Evolutionary conservation across 352 stramenopile species (phyloP).

Genomic region (Pythium phragmiticola): DNA sequence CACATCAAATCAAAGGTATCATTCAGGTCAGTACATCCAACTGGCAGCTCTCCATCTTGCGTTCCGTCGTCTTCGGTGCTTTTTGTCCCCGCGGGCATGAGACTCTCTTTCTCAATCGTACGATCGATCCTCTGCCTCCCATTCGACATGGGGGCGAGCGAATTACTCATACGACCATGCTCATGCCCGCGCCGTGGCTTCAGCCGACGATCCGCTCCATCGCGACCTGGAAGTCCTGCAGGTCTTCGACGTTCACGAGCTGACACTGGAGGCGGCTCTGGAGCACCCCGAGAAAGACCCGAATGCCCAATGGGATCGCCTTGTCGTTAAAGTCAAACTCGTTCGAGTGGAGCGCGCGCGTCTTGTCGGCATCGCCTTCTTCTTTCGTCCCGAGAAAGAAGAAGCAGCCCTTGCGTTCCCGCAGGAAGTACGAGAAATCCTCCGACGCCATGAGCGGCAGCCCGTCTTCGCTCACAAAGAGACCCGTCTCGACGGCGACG

Average conservation of each 20-base stretch:
- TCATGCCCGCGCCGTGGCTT: conserved; percentile 22
- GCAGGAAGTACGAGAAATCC: conserved; percentile 92
- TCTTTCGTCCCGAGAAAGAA: conserved; percentile 86
- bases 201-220: conserved; percentile 67
- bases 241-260: conserved; percentile 63
- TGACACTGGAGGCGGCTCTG: conserved; percentile 65
- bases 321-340: conserved; percentile 88
- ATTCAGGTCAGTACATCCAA: background rate
- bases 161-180: conserved; percentile 19
- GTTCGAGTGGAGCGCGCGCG: conserved; percentile 72
- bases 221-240: conserved; percentile 74
- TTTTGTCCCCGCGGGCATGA: conserved; percentile 22
- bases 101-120: background rate
- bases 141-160: background rate
- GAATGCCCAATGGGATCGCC: conserved; percentile 76
- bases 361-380: conserved; percentile 48
- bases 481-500: conserved; percentile 61
- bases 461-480: conserved; percentile 78
- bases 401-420: conserved; percentile 81
- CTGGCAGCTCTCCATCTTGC: no score
- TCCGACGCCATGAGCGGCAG: conserved; percentile 93
- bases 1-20: background rate
- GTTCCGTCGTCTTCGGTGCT: background rate
- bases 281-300: conserved; percentile 71
- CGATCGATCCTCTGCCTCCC: background rate